Base-by-base conservation (phyloP, 1,139 yeast genomes). In the Suhomyces maxii region DNA sequence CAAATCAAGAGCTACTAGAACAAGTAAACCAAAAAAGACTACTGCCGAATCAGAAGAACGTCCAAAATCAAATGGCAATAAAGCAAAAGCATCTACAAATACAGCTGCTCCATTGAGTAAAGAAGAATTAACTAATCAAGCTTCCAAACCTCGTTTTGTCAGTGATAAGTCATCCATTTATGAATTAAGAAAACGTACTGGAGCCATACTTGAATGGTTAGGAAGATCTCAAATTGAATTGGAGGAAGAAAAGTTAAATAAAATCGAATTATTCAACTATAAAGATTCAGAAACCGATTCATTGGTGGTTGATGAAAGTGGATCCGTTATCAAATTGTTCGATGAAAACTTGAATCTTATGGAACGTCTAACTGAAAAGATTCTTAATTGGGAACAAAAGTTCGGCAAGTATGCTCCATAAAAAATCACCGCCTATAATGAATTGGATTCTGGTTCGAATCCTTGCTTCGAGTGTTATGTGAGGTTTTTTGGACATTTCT, bases 181-280 rank as follows among this genome's bases (percentile, higher is more conserved):
- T 54, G 99, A 91, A 61, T 83, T 91, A 83, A 81, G 91, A 46
- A 84, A 89, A 59, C 77, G 99, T 47, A 88, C 90, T 1, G 87
- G 91, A 6, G 95, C 97, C 3, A 90, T 93, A 14, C 71, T 91
- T 57, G 98, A 93, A 67, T 93, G 91, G 77, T 77, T 91, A 30
- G 89, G 89, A 8, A 75, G 96, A 41, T 86, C 95, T 2, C 96
- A 89, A 62, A 65, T 83, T 48, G 97, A 93, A 59, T 69, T 90
- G 51, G 84, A 83, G 38, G 81, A 79, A 43, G 97, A 90, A 58
- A 83, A 83, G 53, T 69, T 74, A 8, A 76, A 77, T 48, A 80
- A 87, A 55, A 68, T 71, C 36, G 76, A 73, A 52, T 63, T 83
- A 48, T 68, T 79, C 41, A 69, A 68, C 37, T 65, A 57, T 53